Percentiles rank a stretch among this genome's conserved stretches.
Evolutionary conservation across 1,284 basidiomycete genomes (phyloP).

Genomic region (Puccinia novopanici): DNA sequence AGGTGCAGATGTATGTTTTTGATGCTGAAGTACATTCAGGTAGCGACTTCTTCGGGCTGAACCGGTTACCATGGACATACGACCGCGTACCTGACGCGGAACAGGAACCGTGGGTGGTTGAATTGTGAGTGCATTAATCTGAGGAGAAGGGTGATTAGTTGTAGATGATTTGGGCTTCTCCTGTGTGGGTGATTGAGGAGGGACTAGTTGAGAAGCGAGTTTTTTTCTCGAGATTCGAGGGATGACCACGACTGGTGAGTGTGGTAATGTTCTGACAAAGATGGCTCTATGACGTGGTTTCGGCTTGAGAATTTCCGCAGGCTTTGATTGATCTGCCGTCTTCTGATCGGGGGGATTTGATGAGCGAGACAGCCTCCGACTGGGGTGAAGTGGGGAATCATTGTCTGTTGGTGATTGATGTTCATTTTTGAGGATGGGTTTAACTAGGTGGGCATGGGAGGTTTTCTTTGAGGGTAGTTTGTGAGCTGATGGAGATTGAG

Average conservation of each 20-base stretch:
- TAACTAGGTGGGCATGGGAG: neutral
- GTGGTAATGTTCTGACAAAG: slow-evolving; percentile 20
- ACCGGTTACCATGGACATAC: slow-evolving; percentile 39
- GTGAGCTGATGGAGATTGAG: neutral
- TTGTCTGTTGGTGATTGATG: neutral
- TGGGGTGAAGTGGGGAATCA: neutral
- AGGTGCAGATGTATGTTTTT: neutral
- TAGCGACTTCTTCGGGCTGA: slow-evolving; percentile 33
- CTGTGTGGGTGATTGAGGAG: neutral
- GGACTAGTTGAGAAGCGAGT: neutral
- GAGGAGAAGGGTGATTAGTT: neutral
- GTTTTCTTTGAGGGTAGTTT: neutral
- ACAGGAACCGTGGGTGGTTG: neutral
- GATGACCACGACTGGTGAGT: slow-evolving; percentile 12
- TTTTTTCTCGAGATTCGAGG: neutral
- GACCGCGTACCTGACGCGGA: slow-evolving; percentile 31
- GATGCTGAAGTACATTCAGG: neutral
- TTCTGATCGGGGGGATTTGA: neutral
- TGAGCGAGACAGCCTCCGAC: neutral
- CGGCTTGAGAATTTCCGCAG: neutral
- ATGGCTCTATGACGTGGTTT: neutral
- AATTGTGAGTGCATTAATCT: no score
- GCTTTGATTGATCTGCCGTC: neutral
- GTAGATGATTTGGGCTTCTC: neutral
- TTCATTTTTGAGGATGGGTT: neutral